These are phyloP conservation scores for Fusarium brachygibbosum DNA, from an alignment of 2,329 filamentous ascomycete genomes.

Conservation along the genomic window DNA sequence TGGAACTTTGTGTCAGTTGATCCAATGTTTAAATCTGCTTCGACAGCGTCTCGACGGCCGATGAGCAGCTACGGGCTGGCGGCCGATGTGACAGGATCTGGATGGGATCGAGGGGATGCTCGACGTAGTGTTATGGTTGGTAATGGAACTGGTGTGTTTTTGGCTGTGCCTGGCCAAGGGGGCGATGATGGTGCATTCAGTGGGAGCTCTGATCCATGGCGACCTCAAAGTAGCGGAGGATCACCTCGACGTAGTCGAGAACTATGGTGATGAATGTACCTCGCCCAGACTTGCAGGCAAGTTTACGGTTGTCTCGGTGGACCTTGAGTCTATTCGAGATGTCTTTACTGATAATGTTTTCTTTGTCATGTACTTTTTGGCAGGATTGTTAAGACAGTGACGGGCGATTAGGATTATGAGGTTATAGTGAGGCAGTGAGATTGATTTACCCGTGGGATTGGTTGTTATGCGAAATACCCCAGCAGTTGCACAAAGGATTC, in stretches of 20 bases:
- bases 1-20: conserved; percentile 70
- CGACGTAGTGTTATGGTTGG: conserved; percentile 68
- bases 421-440: conserved; percentile 16
- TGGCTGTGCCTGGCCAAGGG: conserved; percentile 62
- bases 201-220: conserved; percentile 45
- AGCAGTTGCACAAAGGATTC: conserved; percentile 34
- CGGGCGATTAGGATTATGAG: conserved; percentile 15
- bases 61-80: conserved; percentile 70
- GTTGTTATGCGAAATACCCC: conserved; percentile 43
- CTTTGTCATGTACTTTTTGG: conserved; percentile 17
- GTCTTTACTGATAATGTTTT: conserved; percentile 21
- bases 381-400: conserved; percentile 3
- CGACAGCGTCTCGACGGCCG: conserved; percentile 56
- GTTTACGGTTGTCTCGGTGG: conserved; percentile 1
- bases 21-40: conserved; percentile 50
- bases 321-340: background rate
- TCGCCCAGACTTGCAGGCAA: background rate
- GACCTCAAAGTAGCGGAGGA: conserved; percentile 59
- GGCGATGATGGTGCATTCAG: conserved; percentile 19
- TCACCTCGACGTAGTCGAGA: conserved; percentile 47
- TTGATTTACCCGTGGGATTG: conserved; percentile 31
- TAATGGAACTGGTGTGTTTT: conserved; percentile 65
- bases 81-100: conserved; percentile 63
- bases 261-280: conserved; percentile 40
- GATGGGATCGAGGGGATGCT: conserved; percentile 66